Evolutionary conservation across 352 stramenopile species (phyloP), one percentile per base, ranked within the genome.

Genomic region (Nothophytophthora sp.): DNA sequence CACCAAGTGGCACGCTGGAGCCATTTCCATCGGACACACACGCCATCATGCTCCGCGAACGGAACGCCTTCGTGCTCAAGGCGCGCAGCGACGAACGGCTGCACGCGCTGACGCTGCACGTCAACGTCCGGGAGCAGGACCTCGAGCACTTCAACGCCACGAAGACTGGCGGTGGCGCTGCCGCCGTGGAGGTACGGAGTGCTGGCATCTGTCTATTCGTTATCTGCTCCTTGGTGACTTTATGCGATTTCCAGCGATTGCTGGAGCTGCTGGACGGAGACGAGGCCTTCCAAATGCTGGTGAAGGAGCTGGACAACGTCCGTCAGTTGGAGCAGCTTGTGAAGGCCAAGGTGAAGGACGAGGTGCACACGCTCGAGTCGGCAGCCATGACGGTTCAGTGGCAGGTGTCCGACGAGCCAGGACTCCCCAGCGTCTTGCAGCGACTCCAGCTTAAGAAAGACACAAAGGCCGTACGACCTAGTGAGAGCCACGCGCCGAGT

Each of bases 31-130:
- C n/a, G n/a, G n/a, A n/a, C n/a, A n/a, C n/a, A n/a, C n/a, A n/a
- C n/a, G n/a, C 1, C 18, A 23, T 22, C 9, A 62, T 82, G 73
- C 60, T 85, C 37, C 75, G 76, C 20, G 73, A 73, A 52, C 77
- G 77, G 23, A 91, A 88, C 51, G 74, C 77, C 23, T 83, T 88
- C 35, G 63, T 81, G 44, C 49, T 89, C 15, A 71, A 70, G 25
- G 68, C 71, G 12, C 62, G 65, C 20, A n/a, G 51, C 23, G 57
- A 63, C 9, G 77, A 86, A 58, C 73, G 71, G 28, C 66, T 60
- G 36, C 77, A 91, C 46, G 73, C 63, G 29, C 22, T 91, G 11
- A 68, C 75, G 22, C 62, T 91, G 36, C 66, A 79, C 35, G 71
- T 86, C 11, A 73, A 88, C 52, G 23, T 85, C 22, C 67, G 77